Conservation (phyloP, 1,284 basidiomycete genomes). For the Tranzscheliella williamsii region DNA sequence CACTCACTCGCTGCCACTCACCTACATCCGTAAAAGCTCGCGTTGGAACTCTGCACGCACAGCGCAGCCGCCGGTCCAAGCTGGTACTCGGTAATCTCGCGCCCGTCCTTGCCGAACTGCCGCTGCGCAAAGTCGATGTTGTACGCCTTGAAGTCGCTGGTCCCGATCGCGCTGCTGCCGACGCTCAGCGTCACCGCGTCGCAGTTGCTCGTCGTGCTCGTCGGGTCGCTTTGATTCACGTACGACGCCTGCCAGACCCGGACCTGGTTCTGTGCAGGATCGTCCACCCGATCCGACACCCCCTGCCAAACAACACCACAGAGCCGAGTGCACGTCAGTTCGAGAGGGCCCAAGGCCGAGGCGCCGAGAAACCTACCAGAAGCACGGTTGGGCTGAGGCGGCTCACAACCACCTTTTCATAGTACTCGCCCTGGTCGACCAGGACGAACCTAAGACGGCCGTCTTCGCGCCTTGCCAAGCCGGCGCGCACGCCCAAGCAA, state of each 20-base stretch:
- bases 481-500: too few species aligned
- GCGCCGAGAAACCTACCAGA: constrained; percentile 9
- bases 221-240: constrained; percentile 20
- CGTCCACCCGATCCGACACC: constrained; percentile 1
- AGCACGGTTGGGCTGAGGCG: constrained; percentile 17
- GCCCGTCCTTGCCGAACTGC: constrained; percentile 5
- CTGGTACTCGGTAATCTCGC: constrained; percentile 14
- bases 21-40: constrained; percentile 20
- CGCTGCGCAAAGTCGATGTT: constrained; percentile 29
- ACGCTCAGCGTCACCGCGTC: constrained; percentile 20
- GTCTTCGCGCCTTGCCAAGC: constrained; percentile 25
- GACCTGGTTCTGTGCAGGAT: constrained; percentile 8
- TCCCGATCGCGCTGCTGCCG: constrained; percentile 2
- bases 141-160: constrained; percentile 30
- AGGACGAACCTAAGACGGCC: constrained; percentile 10
- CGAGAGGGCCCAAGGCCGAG: too few species aligned
- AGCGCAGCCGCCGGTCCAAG: constrained; percentile 25
- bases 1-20: not conserved
- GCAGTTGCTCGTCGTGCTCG: constrained; percentile 6
- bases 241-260: constrained; percentile 28
- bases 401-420: constrained; percentile 16
- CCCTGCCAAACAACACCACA: constrained; percentile 3
- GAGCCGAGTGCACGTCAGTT: too few species aligned
- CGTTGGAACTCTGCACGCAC: constrained; percentile 12
- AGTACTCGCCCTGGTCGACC: constrained; percentile 20